Evolutionary conservation across 2,329 filamentous ascomycete species (phyloP), one percentile per base, ranked within the genome.

Genomic region (Colletotrichum godetiae): DNA sequence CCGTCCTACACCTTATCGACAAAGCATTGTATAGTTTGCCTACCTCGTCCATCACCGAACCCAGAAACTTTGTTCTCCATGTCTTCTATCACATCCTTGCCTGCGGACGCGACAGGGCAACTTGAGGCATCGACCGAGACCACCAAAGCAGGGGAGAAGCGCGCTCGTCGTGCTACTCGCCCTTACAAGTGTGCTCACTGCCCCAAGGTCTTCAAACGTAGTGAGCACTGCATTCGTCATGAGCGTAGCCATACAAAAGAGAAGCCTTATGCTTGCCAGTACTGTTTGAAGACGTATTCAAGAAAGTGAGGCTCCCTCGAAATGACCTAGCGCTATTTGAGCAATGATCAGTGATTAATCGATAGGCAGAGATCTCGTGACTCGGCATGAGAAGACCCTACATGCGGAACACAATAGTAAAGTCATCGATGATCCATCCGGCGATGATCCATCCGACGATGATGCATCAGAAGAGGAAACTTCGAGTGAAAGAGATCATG

Each of bases 141-240:
- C 15, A 8, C 3, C 8, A 37, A 10, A 13, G n/a, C 33, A 5
- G 22, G 55, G 2, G 22, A 10, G 24, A 37, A 60, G 57, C 57
- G 22, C 19, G 33, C 57, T 27, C 42, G 27, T 33, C 24, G 29
- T 24, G 29, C 31, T 12, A 24, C 42, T 27, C 22, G n/a, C 33
- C 37, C 55, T 29, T 52, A 59, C 22, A 53, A 35, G 31, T 66
- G 52, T 12, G 35, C 33, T 6, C 19, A 65, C 7, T 65, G 53
- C 2, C 33, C 53, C 13, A 69, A 69, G 12, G 13, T 31, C 42
- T 69, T 69, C 37, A 59, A 66, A 31, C 53, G 61, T 22, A 66
- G 53, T 29, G 67, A 66, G 37, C 60, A 69, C 8, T 53, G 59
- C 15, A 53, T 69, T 6, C 53, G 37, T 12, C 53, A 59, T 11